Base-by-base conservation (phyloP, 176 grass and related monocot species). In the Pontederia paniculata region DNA sequence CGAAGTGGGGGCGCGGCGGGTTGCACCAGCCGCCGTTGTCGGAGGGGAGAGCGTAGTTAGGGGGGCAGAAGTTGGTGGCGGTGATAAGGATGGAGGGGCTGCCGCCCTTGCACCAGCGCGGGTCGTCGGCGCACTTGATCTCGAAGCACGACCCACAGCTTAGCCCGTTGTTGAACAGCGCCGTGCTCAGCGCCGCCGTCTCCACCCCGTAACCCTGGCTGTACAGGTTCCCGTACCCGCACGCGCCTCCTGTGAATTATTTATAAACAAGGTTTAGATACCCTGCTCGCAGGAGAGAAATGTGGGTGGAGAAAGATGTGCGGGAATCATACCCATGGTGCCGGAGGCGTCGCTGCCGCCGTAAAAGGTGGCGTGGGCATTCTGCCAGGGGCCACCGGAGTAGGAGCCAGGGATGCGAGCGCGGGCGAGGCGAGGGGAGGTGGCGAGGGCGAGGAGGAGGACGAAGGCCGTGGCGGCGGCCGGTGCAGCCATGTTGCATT, bases 21-120 rank as follows among this genome's bases (percentile, higher is more conserved):
- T 89, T 89, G 66, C 85, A 89, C 85, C 85, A 89, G 0, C 85
- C 80, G 14, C 85, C 86, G 20, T 81, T 57, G 63, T 89, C 66
- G 23, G 77, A 81, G 10, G 80, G 77, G 6, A 81, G 77, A 0
- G 52, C 86, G n/a, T 60, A 75, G 55, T 89, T 89, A 31, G 85
- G 85, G 7, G 85, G 85, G 59, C 85, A 89, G 54, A 89, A 80
- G 43, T 89, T 84, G 65, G 80, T 89, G 42, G 81, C 77, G 0
- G 85, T 84, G n/a, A 89, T 69, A 16, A 69, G 9, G 70, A 82
- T 82, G 28, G 78, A 75, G 1, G 72, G 58, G 31, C 57, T 73
- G 16, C 79, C 73, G 19, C 11, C 49, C 21, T 73, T 68, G 69
- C 79, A 82, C 73, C 60, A 77, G 17, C 46, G 44, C 4, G 62